phyloP scores from a whole-genome alignment of 2,329 filamentous ascomycete species.

The Hypomyces rosellus region DNA sequence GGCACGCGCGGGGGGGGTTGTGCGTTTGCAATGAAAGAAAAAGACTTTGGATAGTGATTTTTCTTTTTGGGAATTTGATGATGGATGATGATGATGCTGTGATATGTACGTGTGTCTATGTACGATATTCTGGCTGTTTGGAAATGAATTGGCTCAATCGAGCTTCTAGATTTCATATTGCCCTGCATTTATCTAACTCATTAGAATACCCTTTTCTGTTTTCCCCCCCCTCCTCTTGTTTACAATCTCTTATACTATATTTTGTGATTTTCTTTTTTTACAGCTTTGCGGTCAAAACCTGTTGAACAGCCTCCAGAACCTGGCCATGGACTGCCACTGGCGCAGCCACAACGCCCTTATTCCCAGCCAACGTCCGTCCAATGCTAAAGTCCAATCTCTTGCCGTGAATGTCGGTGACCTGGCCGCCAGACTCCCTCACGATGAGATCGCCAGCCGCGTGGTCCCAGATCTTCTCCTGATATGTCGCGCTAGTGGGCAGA shows the following conservation, averaged over 20 bases:
- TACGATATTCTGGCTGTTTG: neutral
- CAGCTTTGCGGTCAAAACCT: conserved; percentile 52
- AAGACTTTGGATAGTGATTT: too few relatives aligned
- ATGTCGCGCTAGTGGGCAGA: conserved; percentile 75
- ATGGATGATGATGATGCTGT: neutral
- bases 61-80: neutral
- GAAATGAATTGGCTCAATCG: conserved; percentile 21
- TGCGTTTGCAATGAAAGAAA: neutral
- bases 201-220: neutral
- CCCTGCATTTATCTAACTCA: conserved; percentile 5
- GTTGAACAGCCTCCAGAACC: conserved; percentile 76
- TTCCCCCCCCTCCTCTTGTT: neutral
- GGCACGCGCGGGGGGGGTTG: neutral
- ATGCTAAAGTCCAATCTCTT: conserved; percentile 79
- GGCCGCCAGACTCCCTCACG: conserved; percentile 86
- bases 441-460: conserved; percentile 94
- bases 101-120: neutral
- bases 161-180: conserved; percentile 22
- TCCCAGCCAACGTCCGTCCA: conserved; percentile 78
- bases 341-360: conserved; percentile 91
- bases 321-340: conserved; percentile 67
- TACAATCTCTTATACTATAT: neutral
- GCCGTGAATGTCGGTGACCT: conserved; percentile 84
- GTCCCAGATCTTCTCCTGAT: conserved; percentile 99
- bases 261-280: conserved; percentile 8